Base-by-base conservation (phyloP, 352 stramenopile genomes). In the Achlya hypogyna region DNA sequence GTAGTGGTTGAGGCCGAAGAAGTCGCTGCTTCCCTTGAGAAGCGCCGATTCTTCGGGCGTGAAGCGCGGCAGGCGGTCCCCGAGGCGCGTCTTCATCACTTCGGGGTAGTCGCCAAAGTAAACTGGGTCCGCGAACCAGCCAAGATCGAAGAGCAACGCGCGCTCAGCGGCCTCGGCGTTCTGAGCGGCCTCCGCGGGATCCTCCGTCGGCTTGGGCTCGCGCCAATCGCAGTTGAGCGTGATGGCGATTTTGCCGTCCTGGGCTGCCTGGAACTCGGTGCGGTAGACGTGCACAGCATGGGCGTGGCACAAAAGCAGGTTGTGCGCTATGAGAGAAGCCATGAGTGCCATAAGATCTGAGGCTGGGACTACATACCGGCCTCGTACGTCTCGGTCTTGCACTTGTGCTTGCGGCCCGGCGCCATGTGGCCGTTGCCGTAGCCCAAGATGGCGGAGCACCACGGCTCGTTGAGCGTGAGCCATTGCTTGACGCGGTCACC, bases 1-100 rank as follows among this genome's bases (percentile, higher is more conserved):
- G 75, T 98, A 98, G 73, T 98, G 89, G 75, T 98, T 98, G 1
- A 98, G 73, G 1, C 91, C 94, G 38, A 98, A 89, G 73, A 98
- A 98, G 69, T 98, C 95, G 32, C 70, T 81, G 56, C 83, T 96
- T 9, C 81, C 84, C 49, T 85, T 82, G 18, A 98, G 60, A 25
- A 90, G 53, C 27, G 78, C 77, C 58, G 86, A 81, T 67, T 97
- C 82, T 20, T 93, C 74, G 40, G 81, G 71, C 9, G 93, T 97
- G 70, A 98, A 98, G 32, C 66, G 63, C 5, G 93, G 93, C 29
- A 98, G 72, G 12, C 91, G 79, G n/a, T 79, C 67, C 29, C 89
- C 87, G 25, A 87, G 77, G 65, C 82, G 78, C 38, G 91, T 66
- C 62, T 82, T 87, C 92, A 98, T 98, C 32, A 88, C 81, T 51